phyloP scores from a whole-genome alignment of 2,329 filamentous ascomycete genomes.

The Colletotrichum graminicola region DNA sequence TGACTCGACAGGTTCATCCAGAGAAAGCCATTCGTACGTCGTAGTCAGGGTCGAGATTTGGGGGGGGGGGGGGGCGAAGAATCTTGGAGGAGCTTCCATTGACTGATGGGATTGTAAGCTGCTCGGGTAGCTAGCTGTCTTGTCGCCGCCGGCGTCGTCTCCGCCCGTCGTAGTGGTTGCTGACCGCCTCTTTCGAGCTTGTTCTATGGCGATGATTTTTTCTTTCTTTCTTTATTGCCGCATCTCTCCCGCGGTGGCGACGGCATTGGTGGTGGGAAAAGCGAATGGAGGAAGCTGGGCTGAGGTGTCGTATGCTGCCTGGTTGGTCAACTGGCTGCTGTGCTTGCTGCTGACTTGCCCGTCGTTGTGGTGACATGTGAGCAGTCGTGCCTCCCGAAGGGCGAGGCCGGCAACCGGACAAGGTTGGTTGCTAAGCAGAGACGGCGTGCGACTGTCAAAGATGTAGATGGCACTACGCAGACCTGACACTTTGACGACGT shows the following conservation, averaged over 20 bases:
- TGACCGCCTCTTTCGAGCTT: constrained; percentile 37
- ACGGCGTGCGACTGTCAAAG: constrained; percentile 26
- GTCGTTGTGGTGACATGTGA: constrained; percentile 38
- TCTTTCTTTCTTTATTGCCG: constrained; percentile 5
- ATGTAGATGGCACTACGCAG: constrained; percentile 19
- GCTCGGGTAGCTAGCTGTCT: constrained; percentile 3
- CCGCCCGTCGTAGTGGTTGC: neutral
- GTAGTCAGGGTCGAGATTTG: constrained; percentile 4
- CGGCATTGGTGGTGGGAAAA: constrained; percentile 12
- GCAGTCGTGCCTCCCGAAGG: constrained; percentile 35
- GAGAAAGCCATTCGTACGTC: neutral
- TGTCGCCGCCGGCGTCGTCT: neutral
- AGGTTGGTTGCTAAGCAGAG: constrained; percentile 36
- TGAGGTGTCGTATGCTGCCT: constrained; percentile 33
- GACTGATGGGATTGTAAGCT: neutral
- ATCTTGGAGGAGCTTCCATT: constrained; percentile 32
- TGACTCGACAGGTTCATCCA: constrained; percentile 27
- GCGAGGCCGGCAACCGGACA: constrained; percentile 9
- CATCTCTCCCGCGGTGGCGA: constrained; percentile 4
- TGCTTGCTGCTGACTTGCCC: constrained; percentile 4
- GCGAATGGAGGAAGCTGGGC: constrained; percentile 10
- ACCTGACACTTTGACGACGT: constrained; percentile 39
- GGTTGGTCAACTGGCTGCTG: neutral
- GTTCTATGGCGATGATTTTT: constrained; percentile 17
- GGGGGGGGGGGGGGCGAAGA: constrained; percentile 30